phyloP scores from a whole-genome alignment of 2,329 filamentous ascomycete species.

The Fusarium sp. region DNA sequence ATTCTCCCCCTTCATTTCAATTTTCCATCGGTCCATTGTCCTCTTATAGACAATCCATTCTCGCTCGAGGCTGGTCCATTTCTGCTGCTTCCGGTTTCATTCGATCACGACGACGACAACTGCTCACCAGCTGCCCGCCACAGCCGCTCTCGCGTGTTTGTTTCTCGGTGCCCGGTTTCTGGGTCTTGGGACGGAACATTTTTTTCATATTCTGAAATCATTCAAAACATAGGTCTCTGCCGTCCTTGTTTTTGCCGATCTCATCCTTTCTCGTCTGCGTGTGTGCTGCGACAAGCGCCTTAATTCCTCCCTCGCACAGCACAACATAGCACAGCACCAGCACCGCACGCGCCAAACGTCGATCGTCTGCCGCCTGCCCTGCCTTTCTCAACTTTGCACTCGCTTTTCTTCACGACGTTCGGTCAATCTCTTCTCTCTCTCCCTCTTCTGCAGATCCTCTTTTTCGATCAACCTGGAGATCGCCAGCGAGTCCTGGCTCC shows the following conservation, averaged over 20 bases:
- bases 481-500: slow-evolving; percentile 33
- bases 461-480: slow-evolving; percentile 19
- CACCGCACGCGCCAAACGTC: slow-evolving; percentile 32
- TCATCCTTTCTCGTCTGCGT: neutral
- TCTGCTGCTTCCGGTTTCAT: slow-evolving; percentile 1
- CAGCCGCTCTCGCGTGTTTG: slow-evolving; percentile 9
- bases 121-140: slow-evolving; percentile 24
- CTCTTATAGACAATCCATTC: slow-evolving; percentile 29
- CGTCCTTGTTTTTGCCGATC: slow-evolving; percentile 28
- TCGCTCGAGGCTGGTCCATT: slow-evolving; percentile 29
- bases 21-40: slow-evolving; percentile 4
- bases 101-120: slow-evolving; percentile 6
- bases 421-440: slow-evolving; percentile 23
- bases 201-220: slow-evolving; percentile 24
- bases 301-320: slow-evolving; percentile 17
- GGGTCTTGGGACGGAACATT: slow-evolving; percentile 9
- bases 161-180: slow-evolving; percentile 13
- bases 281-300: slow-evolving; percentile 32
- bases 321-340: slow-evolving; percentile 1
- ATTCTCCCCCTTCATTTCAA: slow-evolving; percentile 7
- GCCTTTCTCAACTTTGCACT: slow-evolving; percentile 5
- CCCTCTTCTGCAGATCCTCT: slow-evolving; percentile 22
- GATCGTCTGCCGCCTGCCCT: slow-evolving; percentile 30
- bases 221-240: slow-evolving; percentile 32
- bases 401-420: slow-evolving; percentile 21